Evolutionary conservation across 805 yeast genomes (phyloP).

Genomic region (Dipodascus geniculatus): DNA sequence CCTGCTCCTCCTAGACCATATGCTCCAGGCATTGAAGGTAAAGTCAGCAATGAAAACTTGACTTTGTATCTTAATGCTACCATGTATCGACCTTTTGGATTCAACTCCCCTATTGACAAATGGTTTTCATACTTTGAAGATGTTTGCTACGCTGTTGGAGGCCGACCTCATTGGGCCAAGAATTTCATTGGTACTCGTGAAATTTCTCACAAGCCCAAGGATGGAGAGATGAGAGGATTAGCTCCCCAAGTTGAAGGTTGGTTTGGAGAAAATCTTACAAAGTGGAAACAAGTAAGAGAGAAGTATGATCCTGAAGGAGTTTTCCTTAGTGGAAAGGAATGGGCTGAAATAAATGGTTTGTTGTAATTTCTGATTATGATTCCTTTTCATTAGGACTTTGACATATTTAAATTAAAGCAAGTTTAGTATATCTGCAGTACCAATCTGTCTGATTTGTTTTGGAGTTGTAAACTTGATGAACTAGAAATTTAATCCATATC

Average conservation of each 20-base stretch:
- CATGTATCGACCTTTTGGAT: conserved; percentile 86
- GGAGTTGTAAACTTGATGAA: neutral
- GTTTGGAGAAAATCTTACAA: conserved; percentile 61
- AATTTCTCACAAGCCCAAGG: conserved; percentile 25
- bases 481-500: neutral
- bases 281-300: conserved; percentile 52
- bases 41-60: conserved; percentile 59
- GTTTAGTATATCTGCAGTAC: neutral
- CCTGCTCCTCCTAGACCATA: conserved; percentile 59
- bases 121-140: conserved; percentile 84
- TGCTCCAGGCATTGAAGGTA: conserved; percentile 28
- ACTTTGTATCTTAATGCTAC: conserved; percentile 88
- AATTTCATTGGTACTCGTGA: conserved; percentile 61
- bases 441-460: neutral
- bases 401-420: no score
- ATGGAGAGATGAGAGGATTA: conserved; percentile 73
- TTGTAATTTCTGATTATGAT: no score
- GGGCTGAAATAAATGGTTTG: conserved; percentile 73
- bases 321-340: conserved; percentile 61
- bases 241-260: conserved; percentile 56
- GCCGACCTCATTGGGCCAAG: conserved; percentile 98
- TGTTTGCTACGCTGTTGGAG: conserved; percentile 64
- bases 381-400: no score
- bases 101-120: conserved; percentile 51
- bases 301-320: conserved; percentile 73